These are phyloP conservation scores for Anaeramoeba flamelloides DNA, from an alignment of 78 protist genomes.

Conservation along the genomic window DNA sequence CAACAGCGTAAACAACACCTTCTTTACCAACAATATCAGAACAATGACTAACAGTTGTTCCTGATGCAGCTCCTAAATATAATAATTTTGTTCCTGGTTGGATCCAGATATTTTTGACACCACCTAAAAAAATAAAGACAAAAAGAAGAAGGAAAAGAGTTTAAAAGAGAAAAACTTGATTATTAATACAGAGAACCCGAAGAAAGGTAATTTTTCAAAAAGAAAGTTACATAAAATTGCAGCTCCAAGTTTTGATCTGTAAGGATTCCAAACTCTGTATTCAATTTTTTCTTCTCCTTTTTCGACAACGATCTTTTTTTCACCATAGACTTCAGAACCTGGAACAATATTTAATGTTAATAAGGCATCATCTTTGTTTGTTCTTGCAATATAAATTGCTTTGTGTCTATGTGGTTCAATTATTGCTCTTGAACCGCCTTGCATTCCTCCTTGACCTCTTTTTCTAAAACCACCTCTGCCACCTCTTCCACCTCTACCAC, in stretches of 20 bases:
- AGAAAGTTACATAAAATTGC: no score
- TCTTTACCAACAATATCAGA: constrained; percentile 93
- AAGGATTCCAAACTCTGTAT: constrained; percentile 99
- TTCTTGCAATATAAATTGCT: constrained; percentile 77
- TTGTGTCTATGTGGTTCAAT: constrained; percentile 78
- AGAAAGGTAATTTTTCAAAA: no score
- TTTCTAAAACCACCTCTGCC: constrained; percentile 35
- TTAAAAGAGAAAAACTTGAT: no score
- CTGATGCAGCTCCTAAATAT: constrained; percentile 98
- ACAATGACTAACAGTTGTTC: constrained; percentile 98
- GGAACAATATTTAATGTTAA: constrained; percentile 76
- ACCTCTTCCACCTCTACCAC: constrained; percentile 12
- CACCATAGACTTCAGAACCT: constrained; percentile 95
- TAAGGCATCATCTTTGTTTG: constrained; percentile 78
- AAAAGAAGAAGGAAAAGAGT: no score
- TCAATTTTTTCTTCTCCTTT: constrained; percentile 69
- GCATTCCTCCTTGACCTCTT: constrained; percentile 44
- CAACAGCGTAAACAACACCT: constrained; percentile 97
- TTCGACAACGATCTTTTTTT: constrained; percentile 87
- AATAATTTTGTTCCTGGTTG: constrained; percentile 93
- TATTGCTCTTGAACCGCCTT: constrained; percentile 68
- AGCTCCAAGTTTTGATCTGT: constrained; percentile 98
- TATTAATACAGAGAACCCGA: no score
- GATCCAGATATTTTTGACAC: constrained; percentile 77
- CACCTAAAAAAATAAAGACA: no score